A percentile compares a stretch with the other conserved stretches of the same genome.
Evolutionary conservation across 768 basidiomycete genomes (phyloP).

Genomic region (Cystobasidium ongulense): DNA sequence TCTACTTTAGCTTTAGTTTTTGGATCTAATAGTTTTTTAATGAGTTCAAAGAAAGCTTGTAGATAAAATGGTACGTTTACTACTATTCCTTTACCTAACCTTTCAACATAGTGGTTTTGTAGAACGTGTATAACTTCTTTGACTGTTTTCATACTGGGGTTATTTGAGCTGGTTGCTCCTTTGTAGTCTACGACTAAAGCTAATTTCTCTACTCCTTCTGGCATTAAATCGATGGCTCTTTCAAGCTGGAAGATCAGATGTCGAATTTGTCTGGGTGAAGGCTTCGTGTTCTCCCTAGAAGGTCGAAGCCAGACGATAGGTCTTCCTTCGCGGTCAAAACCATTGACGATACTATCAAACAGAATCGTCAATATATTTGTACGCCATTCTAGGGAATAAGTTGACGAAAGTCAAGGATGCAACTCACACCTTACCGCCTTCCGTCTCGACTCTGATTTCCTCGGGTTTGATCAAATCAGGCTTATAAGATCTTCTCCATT

Average conservation of each 20-base stretch:
- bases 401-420: not conserved
- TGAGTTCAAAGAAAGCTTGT: slow-evolving; percentile 51
- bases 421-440: slow-evolving; percentile 78
- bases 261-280: slow-evolving; percentile 65
- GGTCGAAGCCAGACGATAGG: slow-evolving; percentile 84
- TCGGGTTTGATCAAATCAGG: slow-evolving; percentile 60
- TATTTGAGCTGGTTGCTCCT: slow-evolving; percentile 68
- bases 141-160: slow-evolving; percentile 72
- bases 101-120: slow-evolving; percentile 82
- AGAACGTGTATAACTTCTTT: slow-evolving; percentile 70
- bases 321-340: slow-evolving; percentile 77
- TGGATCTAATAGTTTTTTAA: slow-evolving; percentile 77
- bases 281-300: slow-evolving; percentile 73
- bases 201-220: slow-evolving; percentile 69
- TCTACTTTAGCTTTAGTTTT: slow-evolving; percentile 87
- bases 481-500: slow-evolving; percentile 76
- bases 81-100: slow-evolving; percentile 72
- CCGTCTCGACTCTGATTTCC: slow-evolving; percentile 19
- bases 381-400: not conserved
- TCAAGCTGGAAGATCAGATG: slow-evolving; percentile 74
- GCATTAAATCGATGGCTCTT: slow-evolving; percentile 81
- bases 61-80: slow-evolving; percentile 53
- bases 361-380: not conserved
- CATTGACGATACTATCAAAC: slow-evolving; percentile 42
- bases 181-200: slow-evolving; percentile 81